Conservation (phyloP, 208 protist species). For the Acanthamoeba royreba region DNA sequence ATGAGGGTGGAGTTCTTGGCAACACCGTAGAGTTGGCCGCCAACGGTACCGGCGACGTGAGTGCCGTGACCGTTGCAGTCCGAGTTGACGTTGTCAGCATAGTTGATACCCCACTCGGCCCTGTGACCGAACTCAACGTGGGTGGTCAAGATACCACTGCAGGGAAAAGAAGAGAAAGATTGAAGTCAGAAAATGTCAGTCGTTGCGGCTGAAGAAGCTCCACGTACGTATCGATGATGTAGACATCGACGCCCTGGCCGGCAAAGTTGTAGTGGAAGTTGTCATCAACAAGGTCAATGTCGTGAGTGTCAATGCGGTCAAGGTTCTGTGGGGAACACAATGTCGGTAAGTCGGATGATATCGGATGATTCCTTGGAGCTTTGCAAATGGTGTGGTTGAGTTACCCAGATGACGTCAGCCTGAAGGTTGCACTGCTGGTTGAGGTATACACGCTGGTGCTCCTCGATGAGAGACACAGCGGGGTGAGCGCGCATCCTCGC, state of each 20-base stretch:
- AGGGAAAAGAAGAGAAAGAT: not conserved
- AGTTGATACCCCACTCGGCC: not conserved
- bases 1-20: constrained; percentile 19
- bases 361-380: no score
- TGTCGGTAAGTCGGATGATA: not conserved
- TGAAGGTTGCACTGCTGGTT: not conserved
- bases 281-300: constrained; percentile 34
- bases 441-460: not conserved
- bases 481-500: not conserved
- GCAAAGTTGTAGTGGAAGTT: not conserved
- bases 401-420: constrained; percentile 47
- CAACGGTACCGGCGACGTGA: constrained; percentile 41
- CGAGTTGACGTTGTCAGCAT: not conserved
- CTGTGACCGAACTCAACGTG: not conserved
- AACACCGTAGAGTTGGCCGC: not conserved
- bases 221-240: constrained; percentile 54
- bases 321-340: not conserved
- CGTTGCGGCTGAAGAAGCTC: not conserved
- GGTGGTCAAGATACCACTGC: not conserved
- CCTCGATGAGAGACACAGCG: not conserved
- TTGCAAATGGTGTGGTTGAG: not conserved
- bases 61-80: constrained; percentile 52
- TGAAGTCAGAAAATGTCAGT: not conserved
- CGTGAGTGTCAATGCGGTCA: not conserved
- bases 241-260: constrained; percentile 31